Evolutionary conservation across 805 yeast species (phyloP).

Genomic region (Wickerhamomyces ciferrii): DNA sequence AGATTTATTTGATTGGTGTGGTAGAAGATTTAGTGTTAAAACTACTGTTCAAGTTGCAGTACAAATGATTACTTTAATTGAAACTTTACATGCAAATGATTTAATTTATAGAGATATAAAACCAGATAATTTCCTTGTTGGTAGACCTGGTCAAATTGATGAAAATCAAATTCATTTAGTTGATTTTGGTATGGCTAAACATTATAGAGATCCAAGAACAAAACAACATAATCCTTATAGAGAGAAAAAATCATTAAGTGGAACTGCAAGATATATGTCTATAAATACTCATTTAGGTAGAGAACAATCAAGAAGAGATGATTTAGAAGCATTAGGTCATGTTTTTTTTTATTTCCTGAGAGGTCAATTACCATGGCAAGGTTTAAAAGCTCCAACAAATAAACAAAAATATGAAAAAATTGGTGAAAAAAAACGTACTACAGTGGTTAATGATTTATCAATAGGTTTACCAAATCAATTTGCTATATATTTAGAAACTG

Average conservation of each 20-base stretch:
- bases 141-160: conserved; percentile 52
- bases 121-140: conserved; percentile 78
- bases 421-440: conserved; percentile 73
- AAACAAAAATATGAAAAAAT: conserved; percentile 79
- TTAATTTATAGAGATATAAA: conserved; percentile 77
- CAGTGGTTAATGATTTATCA: conserved; percentile 55
- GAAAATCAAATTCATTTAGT: conserved; percentile 68
- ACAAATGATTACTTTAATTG: conserved; percentile 72
- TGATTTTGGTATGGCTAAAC: conserved; percentile 87
- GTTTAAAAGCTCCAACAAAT: conserved; percentile 83
- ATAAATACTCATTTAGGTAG: conserved; percentile 84
- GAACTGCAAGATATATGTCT: conserved; percentile 86
- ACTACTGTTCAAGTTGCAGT: conserved; percentile 72
- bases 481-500: conserved; percentile 67
- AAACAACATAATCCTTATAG: conserved; percentile 80
- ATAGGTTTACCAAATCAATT: conserved; percentile 67
- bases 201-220: conserved; percentile 74
- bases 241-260: conserved; percentile 74
- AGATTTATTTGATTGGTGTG: conserved; percentile 87
- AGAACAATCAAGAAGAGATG: conserved; percentile 81
- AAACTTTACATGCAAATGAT: conserved; percentile 71
- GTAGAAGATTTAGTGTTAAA: conserved; percentile 63
- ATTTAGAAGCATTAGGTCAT: conserved; percentile 76
- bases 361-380: conserved; percentile 87
- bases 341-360: conserved; percentile 74